A percentile compares a stretch with the other conserved stretches of the same genome.
Evolutionary conservation across 2,329 filamentous ascomycete genomes (phyloP).

Genomic region (Coniochaeta sp.): DNA sequence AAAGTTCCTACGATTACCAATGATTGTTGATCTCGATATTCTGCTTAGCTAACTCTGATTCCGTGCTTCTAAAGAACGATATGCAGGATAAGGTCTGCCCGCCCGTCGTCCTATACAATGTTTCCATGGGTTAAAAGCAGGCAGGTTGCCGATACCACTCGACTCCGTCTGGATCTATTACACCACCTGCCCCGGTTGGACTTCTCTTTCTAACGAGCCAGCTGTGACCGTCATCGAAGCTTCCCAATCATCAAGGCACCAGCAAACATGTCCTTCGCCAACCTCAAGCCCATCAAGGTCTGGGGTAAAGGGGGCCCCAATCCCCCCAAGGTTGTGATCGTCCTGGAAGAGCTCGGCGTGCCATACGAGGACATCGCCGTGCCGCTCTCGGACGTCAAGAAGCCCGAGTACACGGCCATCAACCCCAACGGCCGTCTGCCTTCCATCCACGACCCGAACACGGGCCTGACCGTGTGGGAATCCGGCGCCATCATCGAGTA

Average conservation of each 20-base stretch:
- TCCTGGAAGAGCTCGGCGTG: slow-evolving; percentile 27
- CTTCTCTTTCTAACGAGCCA: too few relatives aligned
- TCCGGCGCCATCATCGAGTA: not conserved
- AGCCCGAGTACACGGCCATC: slow-evolving; percentile 16
- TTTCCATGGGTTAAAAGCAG: too few relatives aligned
- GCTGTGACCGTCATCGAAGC: too few relatives aligned
- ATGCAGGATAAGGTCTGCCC: too few relatives aligned
- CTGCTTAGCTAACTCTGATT: too few relatives aligned
- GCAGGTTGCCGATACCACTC: too few relatives aligned
- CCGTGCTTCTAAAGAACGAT: too few relatives aligned
- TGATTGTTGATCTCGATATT: too few relatives aligned
- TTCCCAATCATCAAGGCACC: not conserved
- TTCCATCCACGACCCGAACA: slow-evolving; percentile 26
- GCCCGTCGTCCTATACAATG: too few relatives aligned
- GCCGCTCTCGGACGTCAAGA: slow-evolving; percentile 15
- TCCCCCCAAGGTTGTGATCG: slow-evolving; percentile 23
- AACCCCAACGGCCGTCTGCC: slow-evolving; percentile 28
- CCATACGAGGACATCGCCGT: slow-evolving; percentile 21
- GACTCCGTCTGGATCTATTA: too few relatives aligned
- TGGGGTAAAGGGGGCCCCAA: slow-evolving; percentile 6
- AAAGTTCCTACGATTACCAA: too few relatives aligned
- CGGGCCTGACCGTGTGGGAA: slow-evolving; percentile 18
- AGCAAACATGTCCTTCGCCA: not conserved
- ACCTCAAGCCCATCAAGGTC: not conserved
- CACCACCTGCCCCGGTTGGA: too few relatives aligned